Evolutionary conservation across 306 rosid species (phyloP).

Genomic region (Comarum palustre): DNA sequence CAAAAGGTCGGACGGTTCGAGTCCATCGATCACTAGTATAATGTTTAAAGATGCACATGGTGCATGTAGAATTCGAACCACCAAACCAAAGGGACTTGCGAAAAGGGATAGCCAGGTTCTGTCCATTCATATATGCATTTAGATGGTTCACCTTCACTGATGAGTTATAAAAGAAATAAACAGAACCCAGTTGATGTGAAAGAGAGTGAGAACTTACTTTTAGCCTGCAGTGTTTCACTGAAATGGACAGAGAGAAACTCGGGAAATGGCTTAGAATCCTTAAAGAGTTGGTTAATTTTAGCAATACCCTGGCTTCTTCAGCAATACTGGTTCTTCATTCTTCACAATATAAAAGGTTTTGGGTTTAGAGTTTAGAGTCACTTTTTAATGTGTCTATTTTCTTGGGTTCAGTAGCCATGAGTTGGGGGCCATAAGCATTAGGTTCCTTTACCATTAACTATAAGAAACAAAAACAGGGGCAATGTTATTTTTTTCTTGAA

Average conservation of each 20-base stretch:
- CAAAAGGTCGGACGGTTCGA: neutral
- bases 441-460: constrained; percentile 24
- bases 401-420: constrained; percentile 28
- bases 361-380: neutral
- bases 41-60: constrained; percentile 14
- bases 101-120: constrained; percentile 4
- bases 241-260: neutral
- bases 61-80: constrained; percentile 13
- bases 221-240: constrained; percentile 14
- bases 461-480: neutral
- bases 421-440: constrained; percentile 37
- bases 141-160: constrained; percentile 18
- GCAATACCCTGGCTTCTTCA: constrained; percentile 18
- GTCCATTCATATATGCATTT: constrained; percentile 1
- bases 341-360: neutral
- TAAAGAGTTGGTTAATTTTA: neutral
- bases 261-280: neutral
- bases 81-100: neutral
- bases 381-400: constrained; percentile 28
- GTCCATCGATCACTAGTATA: neutral
- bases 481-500: constrained; percentile 6
- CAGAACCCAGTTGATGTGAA: neutral
- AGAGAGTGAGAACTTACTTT: constrained; percentile 16
- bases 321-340: neutral
- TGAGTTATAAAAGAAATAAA: neutral